Evolutionary conservation across 2,329 filamentous ascomycete species (phyloP).

Genomic region (Epichloe glyceriae): DNA sequence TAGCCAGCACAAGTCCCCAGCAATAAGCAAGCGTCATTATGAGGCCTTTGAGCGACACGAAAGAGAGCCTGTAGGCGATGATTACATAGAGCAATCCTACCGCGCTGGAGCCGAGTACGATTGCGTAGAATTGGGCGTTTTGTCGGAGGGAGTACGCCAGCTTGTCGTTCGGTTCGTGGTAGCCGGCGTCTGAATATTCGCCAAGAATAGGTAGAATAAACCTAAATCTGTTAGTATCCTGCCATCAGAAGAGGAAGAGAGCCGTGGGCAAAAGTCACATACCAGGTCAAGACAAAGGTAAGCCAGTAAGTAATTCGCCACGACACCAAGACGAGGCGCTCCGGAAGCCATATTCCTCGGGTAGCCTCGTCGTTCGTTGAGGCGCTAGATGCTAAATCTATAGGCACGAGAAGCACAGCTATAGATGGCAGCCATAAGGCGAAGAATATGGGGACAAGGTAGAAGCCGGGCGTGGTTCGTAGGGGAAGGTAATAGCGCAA

Average conservation of each 20-base stretch:
- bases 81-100: conserved; percentile 75
- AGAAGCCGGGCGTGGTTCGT: conserved; percentile 78
- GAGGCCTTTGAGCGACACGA: conserved; percentile 63
- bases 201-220: conserved; percentile 83
- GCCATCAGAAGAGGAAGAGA: neutral
- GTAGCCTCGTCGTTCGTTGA: conserved; percentile 56
- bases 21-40: conserved; percentile 92
- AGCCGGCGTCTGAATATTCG: conserved; percentile 90
- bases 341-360: conserved; percentile 77
- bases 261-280: conserved; percentile 14
- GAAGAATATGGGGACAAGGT: conserved; percentile 86
- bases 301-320: conserved; percentile 98
- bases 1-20: conserved; percentile 81
- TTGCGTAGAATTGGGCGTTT: conserved; percentile 81
- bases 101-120: conserved; percentile 57
- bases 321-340: conserved; percentile 64
- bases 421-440: conserved; percentile 86
- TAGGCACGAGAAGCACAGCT: conserved; percentile 83
- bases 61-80: conserved; percentile 59
- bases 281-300: conserved; percentile 92
- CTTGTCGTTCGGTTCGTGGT: conserved; percentile 71
- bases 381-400: conserved; percentile 83
- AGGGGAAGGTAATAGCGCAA: conserved; percentile 83
- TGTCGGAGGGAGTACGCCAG: conserved; percentile 72
- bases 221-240: conserved; percentile 30